Base-by-base conservation (phyloP, 805 yeast species). In the Lipomyces spencermartinsiae region DNA sequence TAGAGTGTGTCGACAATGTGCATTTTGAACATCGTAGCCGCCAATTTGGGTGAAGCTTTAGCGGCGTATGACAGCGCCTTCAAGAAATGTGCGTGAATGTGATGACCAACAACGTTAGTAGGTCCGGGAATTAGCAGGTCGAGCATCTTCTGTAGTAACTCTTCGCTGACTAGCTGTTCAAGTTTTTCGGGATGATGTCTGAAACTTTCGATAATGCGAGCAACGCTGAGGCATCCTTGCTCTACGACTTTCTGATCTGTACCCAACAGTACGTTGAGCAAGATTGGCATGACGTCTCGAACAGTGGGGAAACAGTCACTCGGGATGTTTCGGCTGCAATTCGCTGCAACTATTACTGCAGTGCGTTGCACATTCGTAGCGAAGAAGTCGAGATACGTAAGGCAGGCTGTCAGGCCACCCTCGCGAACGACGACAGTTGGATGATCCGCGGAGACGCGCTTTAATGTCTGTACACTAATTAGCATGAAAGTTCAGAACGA, bases 281-380 rank as follows among this genome's bases (percentile, higher is more conserved):
- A 80, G 10, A 81, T 81, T 4, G 87, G 89, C 72, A 91, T 86
- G 1, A 88, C 84, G 53, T 84, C 88, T 63, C 83, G 80, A 8
- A 91, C 79, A 59, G 81, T 53, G 2, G 78, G 78, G 60, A 87
- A 84, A 70, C 85, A 84, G 0, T 80, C 74, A 1, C 71, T 65
- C 9, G 82, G 80, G 1, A 89, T 81, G 54, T 80, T 80, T 9
- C 83, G 80, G 71, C 92, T 87, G 2, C 93, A 82, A 73, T 89
- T 89, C 2, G 95, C 89, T 19, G 90, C 89, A 49, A 91, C 89
- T 0, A 83, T 80, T 46, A 93, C 79, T 16, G 96, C 92, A 71
- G 92, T 90, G 64, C 96, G 81, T 77, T 94, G 98, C 0, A 97
- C 91, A 79, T 92, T 97, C 25, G 88, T 84, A 1, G 97, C 91